Evolutionary conservation across 2,329 filamentous ascomycete genomes (phyloP), one percentile per base, ranked within the genome.

Genomic region (Fusarium sp.): DNA sequence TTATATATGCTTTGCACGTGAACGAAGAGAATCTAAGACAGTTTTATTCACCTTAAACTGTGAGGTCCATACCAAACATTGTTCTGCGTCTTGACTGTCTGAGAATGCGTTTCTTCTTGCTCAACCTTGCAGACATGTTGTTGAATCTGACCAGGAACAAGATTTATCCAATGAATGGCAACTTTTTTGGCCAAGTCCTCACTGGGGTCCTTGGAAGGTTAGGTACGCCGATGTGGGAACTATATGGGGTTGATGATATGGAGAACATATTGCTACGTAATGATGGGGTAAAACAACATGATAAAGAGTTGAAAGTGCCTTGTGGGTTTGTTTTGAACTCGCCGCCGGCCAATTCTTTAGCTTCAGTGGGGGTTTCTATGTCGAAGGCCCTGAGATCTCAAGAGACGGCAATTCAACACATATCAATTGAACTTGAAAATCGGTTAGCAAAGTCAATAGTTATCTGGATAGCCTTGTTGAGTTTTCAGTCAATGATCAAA

Each of bases 281-380:
- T 73, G 64, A 75, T 73, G 67, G 70, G 64, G 67, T 63, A 63
- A 74, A 66, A 69, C 48, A 50, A 30, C 60, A 62, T 64, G 67
- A 69, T 64, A 67, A 68, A 57, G 59, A 74, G 48, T 35, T 57
- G 37, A 63, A 50, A 55, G 67, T 69, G 60, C 49, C 18, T 53
- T 63, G 27, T 38, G 55, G 55, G 45, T 53, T 54, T 53, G 45
- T 38, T 14, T 41, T 37, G 7, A 56, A 9, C 33, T 38, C 55
- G 41, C 54, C 32, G 41, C 20, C 33, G 27, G 55, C 41, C 18
- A 18, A 13, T 32, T 60, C 17, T 32, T 38, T 44, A 17, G 18
- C 33, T 20, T 8, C 20, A 26, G 33, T 63, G 60, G 46, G 58
- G 45, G 46, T 35, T n/a, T 44, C 6, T 27, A 61, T 30, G 14